Conservation (phyloP, 1,139 yeast species). For the Pichia terricola region DNA sequence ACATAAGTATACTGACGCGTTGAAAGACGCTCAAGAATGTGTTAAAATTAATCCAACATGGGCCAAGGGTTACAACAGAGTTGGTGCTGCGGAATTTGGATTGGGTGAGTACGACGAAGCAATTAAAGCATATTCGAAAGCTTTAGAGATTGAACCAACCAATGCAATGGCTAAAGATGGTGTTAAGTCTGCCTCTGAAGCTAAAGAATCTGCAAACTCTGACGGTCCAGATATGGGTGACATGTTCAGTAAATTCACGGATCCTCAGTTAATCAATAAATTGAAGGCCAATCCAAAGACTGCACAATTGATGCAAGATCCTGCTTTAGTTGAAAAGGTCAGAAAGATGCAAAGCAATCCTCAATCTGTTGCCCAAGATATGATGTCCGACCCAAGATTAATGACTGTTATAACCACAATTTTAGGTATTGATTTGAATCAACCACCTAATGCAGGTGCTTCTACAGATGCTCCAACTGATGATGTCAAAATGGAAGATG, state of each 20-base stretch:
- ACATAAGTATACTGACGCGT: slow-evolving; percentile 63
- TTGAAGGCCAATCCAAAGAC: slow-evolving; percentile 83
- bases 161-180: slow-evolving; percentile 90
- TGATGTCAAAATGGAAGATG: slow-evolving; percentile 23
- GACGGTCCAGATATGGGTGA: slow-evolving; percentile 40
- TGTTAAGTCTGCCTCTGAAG: slow-evolving; percentile 51
- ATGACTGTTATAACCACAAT: slow-evolving; percentile 83
- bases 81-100: slow-evolving; percentile 89
- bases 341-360: slow-evolving; percentile 64
- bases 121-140: slow-evolving; percentile 62
- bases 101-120: slow-evolving; percentile 68
- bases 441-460: slow-evolving; percentile 27
- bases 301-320: slow-evolving; percentile 78
- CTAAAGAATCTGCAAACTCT: slow-evolving; percentile 28
- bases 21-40: slow-evolving; percentile 77
- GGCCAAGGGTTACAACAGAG: slow-evolving; percentile 94
- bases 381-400: slow-evolving; percentile 72
- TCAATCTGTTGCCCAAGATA: slow-evolving; percentile 52
- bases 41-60: slow-evolving; percentile 70
- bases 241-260: slow-evolving; percentile 46
- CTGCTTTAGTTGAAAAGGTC: slow-evolving; percentile 68
- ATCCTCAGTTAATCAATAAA: slow-evolving; percentile 69
- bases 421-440: slow-evolving; percentile 70
- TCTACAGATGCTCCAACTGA: slow-evolving; percentile 9
- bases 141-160: slow-evolving; percentile 69